Conservation (phyloP, 2,329 filamentous ascomycete species). For the Fusarium anguioides region DNA sequence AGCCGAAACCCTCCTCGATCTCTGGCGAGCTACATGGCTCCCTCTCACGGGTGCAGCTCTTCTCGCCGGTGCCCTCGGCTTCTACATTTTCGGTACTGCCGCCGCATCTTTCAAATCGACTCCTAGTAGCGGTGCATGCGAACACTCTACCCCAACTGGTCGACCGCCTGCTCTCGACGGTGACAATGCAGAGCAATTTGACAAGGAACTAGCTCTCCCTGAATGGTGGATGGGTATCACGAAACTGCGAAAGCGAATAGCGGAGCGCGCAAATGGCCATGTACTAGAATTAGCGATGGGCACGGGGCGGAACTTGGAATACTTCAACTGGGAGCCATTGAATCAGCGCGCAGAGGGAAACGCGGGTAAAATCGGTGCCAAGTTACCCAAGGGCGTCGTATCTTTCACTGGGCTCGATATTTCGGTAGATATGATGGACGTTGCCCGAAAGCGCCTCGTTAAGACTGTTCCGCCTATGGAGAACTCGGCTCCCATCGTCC, state of each 20-base stretch:
- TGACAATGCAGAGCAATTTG: slow-evolving; percentile 65
- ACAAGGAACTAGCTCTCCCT: slow-evolving; percentile 66
- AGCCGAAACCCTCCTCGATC: slow-evolving; percentile 50
- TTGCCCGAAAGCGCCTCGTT: slow-evolving; percentile 65
- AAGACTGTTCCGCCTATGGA: slow-evolving; percentile 55
- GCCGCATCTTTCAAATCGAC: slow-evolving; percentile 50
- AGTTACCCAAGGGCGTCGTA: slow-evolving; percentile 51
- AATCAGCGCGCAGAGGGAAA: slow-evolving; percentile 34
- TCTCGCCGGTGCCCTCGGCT: slow-evolving; percentile 58
- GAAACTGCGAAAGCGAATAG: slow-evolving; percentile 61
- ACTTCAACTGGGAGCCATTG: slow-evolving; percentile 66
- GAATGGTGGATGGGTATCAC: slow-evolving; percentile 69
- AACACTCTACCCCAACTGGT: slow-evolving; percentile 58
- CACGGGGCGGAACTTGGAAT: slow-evolving; percentile 69
- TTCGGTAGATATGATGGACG: slow-evolving; percentile 68
- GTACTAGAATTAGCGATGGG: slow-evolving; percentile 73
- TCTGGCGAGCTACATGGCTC: slow-evolving; percentile 55
- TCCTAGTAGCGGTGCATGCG: slow-evolving; percentile 43
- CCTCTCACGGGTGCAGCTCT: slow-evolving; percentile 60
- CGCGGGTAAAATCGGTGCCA: slow-evolving; percentile 2
- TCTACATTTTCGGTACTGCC: slow-evolving; percentile 58
- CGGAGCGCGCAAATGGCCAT: slow-evolving; percentile 61
- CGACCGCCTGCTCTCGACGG: slow-evolving; percentile 59
- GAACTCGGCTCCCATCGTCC: slow-evolving; percentile 48
- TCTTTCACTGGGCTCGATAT: slow-evolving; percentile 73